A percentile compares a stretch with the other conserved stretches of the same genome.
Conservation (phyloP, 345 rosid genomes). For the Eucalyptus curtisii region DNA sequence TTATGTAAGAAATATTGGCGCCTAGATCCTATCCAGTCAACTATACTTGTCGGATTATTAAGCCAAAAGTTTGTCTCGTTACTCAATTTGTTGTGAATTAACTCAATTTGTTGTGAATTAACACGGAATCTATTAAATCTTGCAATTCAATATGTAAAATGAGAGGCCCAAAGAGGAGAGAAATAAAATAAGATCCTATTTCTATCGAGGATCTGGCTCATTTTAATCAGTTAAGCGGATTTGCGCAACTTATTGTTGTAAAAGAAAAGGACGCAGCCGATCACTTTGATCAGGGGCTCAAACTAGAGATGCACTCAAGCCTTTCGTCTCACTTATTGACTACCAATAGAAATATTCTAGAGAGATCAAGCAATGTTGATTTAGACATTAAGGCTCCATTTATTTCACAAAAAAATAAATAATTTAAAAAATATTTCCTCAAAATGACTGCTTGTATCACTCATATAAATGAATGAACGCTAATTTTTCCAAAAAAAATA, state of each 20-base stretch:
- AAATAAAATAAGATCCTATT: neutral
- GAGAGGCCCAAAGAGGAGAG: neutral
- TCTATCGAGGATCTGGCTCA: neutral
- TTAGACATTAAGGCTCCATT: neutral
- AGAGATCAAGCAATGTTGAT: neutral
- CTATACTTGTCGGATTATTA: neutral
- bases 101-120: neutral
- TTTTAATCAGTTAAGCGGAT: neutral
- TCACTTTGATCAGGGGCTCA: neutral
- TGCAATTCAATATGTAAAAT: neutral
- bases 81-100: too few relatives aligned
- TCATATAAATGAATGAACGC: too few relatives aligned
- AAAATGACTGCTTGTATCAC: neutral
- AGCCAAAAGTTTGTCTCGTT: neutral
- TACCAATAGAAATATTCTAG: neutral
- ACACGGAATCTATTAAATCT: neutral
- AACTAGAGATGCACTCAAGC: neutral
- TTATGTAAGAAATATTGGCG: fast-evolving
- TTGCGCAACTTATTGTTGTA: neutral
- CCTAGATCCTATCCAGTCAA: neutral
- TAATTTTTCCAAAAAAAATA: too few relatives aligned
- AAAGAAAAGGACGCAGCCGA: neutral
- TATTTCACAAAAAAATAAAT: too few relatives aligned
- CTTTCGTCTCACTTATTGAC: neutral
- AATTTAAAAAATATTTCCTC: too few relatives aligned